Evolutionary conservation across 148 eudicot species (phyloP).

Genomic region (Beta vulgaris): DNA sequence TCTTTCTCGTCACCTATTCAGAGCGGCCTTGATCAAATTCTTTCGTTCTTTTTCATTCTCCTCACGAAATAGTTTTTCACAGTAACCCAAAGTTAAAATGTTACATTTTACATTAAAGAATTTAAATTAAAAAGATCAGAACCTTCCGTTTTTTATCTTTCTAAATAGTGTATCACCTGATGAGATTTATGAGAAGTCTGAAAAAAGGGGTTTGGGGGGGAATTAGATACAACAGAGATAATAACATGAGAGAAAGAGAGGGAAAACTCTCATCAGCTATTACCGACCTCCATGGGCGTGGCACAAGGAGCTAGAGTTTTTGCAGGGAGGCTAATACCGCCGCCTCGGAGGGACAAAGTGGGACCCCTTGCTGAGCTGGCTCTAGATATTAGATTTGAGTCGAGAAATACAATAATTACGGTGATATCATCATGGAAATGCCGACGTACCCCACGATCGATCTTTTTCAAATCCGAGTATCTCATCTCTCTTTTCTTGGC

Average conservation of each 20-base stretch:
- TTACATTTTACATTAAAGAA: constrained; percentile 32
- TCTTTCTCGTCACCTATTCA: constrained; percentile 8
- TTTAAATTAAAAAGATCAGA: constrained; percentile 29
- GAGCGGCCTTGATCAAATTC: constrained; percentile 17
- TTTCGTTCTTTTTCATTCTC: constrained; percentile 19
- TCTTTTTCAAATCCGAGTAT: constrained; percentile 62
- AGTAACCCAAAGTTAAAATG: constrained; percentile 24
- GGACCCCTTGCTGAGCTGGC: constrained; percentile 47
- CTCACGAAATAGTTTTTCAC: constrained; percentile 24
- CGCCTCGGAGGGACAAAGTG: constrained; percentile 51
- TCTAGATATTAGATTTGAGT: constrained; percentile 47
- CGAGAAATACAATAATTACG: constrained; percentile 52
- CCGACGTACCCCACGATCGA: constrained; percentile 65
- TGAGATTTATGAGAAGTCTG: constrained; percentile 20
- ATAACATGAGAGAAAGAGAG: background rate
- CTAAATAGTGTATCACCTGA: constrained; percentile 28
- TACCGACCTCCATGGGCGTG: constrained; percentile 28
- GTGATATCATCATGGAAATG: constrained; percentile 70
- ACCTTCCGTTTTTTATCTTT: constrained; percentile 28
- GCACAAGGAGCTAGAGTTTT: constrained; percentile 41
- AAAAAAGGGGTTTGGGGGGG: constrained; percentile 17
- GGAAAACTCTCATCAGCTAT: constrained; percentile 18
- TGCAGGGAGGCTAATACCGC: constrained; percentile 40
- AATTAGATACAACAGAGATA: constrained; percentile 30
- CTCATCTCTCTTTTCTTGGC: constrained; percentile 76